Percentiles rank a stretch among this genome's conserved stretches.
Conservation (phyloP, 1,284 basidiomycete species). For the Cryptococcus amylolentus region DNA sequence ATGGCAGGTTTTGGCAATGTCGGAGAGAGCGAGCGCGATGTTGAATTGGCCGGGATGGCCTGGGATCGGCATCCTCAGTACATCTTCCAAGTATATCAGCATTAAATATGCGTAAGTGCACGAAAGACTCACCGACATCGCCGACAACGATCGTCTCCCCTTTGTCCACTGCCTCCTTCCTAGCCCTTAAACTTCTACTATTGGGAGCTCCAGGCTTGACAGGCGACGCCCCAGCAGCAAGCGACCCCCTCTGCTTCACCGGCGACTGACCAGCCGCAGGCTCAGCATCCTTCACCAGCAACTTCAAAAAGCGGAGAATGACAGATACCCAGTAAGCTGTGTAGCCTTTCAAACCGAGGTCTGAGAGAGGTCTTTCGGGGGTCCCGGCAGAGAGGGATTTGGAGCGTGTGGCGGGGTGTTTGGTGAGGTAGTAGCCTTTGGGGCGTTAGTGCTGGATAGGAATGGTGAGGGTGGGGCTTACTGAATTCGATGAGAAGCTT, state of each 20-base stretch:
- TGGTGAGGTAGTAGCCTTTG: constrained; percentile 84
- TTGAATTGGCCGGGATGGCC: constrained; percentile 37
- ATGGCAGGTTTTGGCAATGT: constrained; percentile 74
- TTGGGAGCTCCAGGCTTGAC: constrained; percentile 2
- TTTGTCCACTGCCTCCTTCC: constrained; percentile 8
- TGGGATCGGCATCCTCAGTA: constrained; percentile 8
- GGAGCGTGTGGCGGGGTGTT: constrained; percentile 47
- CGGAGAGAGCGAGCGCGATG: constrained; percentile 63
- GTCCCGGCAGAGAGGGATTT: constrained; percentile 74
- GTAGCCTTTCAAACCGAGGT: constrained; percentile 86
- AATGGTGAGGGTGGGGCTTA: constrained; percentile 48
- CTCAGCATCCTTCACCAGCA: constrained; percentile 40
- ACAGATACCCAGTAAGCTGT: constrained; percentile 86
- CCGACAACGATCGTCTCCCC: constrained; percentile 18
- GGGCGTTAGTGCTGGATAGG: neutral
- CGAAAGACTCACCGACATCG: constrained; percentile 17
- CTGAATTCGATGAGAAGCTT: constrained; percentile 98
- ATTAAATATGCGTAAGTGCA: neutral
- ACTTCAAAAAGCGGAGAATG: constrained; percentile 75
- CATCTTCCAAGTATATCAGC: constrained; percentile 8
- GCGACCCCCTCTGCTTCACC: neutral
- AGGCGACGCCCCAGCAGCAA: constrained; percentile 3
- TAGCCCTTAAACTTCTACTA: constrained; percentile 17
- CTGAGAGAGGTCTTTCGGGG: constrained; percentile 90
- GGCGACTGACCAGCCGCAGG: constrained; percentile 9